Evolutionary conservation across 176 grass and related monocot genomes (phyloP).

Genomic region (Hyparrhenia diplandra): DNA sequence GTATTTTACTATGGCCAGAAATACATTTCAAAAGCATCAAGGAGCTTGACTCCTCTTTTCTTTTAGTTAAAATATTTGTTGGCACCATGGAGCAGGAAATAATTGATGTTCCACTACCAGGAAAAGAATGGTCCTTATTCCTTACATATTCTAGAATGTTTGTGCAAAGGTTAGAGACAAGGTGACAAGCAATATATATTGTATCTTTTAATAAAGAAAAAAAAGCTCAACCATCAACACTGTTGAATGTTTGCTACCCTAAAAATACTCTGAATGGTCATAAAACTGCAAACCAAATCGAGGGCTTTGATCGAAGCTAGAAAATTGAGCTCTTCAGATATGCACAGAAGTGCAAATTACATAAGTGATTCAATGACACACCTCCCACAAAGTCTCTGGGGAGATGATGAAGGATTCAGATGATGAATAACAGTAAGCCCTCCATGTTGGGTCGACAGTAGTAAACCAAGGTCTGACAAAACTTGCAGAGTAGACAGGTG

Average conservation of each 20-base stretch:
- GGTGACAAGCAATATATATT: too few relatives aligned
- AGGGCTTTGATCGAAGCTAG: neutral
- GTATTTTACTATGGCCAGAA: neutral
- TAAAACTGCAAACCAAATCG: neutral
- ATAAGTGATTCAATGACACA: slow-evolving; percentile 27
- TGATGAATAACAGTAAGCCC: slow-evolving; percentile 55
- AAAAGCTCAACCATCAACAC: neutral
- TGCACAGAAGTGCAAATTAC: neutral
- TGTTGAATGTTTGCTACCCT: neutral
- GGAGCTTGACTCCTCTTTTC: neutral
- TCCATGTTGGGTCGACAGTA: slow-evolving; percentile 39
- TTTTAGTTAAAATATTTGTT: neutral
- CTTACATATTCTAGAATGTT: too few relatives aligned
- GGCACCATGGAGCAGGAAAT: slow-evolving; percentile 2
- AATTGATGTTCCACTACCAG: neutral
- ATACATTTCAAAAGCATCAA: neutral
- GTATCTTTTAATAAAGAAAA: neutral
- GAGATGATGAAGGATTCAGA: slow-evolving; percentile 45
- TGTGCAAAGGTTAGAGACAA: too few relatives aligned
- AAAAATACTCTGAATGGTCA: neutral
- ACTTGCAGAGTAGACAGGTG: slow-evolving; percentile 26
- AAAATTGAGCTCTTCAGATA: neutral
- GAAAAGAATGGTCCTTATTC: too few relatives aligned
- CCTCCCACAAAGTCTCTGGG: slow-evolving; percentile 92
- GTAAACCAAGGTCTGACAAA: slow-evolving; percentile 43